phyloP scores from a whole-genome alignment of 768 basidiomycete species.

The Tylopilus cervinicoccineus region DNA sequence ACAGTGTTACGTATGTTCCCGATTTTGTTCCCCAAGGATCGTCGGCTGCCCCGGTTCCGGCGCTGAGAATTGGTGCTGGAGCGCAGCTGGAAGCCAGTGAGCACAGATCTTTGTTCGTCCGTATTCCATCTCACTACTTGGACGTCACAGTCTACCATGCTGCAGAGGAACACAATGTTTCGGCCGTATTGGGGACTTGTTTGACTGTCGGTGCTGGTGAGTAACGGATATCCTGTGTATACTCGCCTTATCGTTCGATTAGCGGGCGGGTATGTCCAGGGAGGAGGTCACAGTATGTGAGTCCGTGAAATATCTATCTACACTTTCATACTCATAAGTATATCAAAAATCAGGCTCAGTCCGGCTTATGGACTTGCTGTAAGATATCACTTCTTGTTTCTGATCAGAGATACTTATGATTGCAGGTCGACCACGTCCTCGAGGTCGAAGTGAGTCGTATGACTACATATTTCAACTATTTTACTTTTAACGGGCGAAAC shows the following conservation, averaged over 20 bases:
- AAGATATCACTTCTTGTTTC: neutral
- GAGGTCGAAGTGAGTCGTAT: conserved; percentile 30
- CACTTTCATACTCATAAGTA: neutral
- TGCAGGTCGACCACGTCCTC: conserved; percentile 43
- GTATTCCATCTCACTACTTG: neutral
- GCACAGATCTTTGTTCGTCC: neutral
- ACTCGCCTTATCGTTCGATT: neutral
- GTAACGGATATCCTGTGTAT: neutral
- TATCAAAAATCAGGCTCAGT: conserved; percentile 1
- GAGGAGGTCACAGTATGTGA: conserved; percentile 42
- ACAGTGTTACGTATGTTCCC: conserved; percentile 1
- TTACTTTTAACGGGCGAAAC: neutral
- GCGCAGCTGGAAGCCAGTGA: conserved; percentile 11
- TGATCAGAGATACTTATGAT: neutral
- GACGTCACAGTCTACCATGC: conserved; percentile 7
- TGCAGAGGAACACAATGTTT: conserved; percentile 9
- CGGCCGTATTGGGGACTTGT: conserved; percentile 16
- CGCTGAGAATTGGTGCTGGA: conserved; percentile 14
- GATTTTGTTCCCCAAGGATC: conserved; percentile 19
- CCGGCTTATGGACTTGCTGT: conserved; percentile 18
- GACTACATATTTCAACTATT: neutral
- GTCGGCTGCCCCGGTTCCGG: conserved; percentile 6
- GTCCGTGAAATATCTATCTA: neutral
- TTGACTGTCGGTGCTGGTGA: conserved; percentile 18
- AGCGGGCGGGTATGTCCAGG: conserved; percentile 44